These are phyloP conservation scores for Babesia bigemina DNA, from an alignment of 169 alveolate species.

Conservation along the genomic window DNA sequence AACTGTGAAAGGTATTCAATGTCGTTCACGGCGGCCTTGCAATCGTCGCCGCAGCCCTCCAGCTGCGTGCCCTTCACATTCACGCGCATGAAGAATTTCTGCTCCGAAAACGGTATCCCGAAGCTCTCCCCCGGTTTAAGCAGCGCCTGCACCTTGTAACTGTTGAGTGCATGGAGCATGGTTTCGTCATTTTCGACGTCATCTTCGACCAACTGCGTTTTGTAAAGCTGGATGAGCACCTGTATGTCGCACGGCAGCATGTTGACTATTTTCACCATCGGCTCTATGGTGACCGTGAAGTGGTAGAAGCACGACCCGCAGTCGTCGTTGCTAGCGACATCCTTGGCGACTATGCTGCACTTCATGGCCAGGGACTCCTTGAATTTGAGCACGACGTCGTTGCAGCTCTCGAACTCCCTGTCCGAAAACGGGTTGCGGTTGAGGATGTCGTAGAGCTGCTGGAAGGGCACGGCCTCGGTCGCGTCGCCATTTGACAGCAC, in stretches of 20 bases:
- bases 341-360: constrained; percentile 21
- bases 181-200: not conserved
- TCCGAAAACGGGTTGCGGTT: constrained; percentile 7
- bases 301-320: constrained; percentile 38
- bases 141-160: constrained; percentile 6
- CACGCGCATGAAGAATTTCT: constrained; percentile 43
- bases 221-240: constrained; percentile 2
- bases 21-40: not conserved
- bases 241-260: constrained; percentile 55
- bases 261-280: constrained; percentile 47
- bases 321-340: constrained; percentile 32
- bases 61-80: constrained; percentile 36
- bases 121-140: constrained; percentile 39
- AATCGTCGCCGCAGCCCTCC: not conserved
- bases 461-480: constrained; percentile 26
- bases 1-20: constrained; percentile 25
- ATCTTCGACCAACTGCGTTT: not conserved
- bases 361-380: constrained; percentile 30
- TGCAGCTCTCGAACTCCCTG: not conserved
- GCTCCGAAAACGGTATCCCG: constrained; percentile 57
- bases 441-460: constrained; percentile 26
- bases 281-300: constrained; percentile 43
- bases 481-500: constrained; percentile 2
- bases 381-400: constrained; percentile 18
- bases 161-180: not conserved